Conservation (phyloP, 805 yeast genomes). For the Suhomyces prunicola region DNA sequence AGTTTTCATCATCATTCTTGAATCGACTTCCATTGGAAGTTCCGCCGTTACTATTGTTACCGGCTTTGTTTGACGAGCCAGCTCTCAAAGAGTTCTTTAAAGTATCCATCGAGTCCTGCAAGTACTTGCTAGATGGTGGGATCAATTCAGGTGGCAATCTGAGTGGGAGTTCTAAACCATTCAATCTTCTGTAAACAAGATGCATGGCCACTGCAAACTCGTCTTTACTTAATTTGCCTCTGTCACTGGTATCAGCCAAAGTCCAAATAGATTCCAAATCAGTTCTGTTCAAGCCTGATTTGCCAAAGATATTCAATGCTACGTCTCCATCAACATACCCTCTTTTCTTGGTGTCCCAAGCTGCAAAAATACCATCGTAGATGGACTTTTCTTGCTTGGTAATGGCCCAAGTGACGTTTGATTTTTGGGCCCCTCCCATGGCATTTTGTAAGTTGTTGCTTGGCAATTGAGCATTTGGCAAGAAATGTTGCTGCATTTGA, state of each 20-base stretch:
- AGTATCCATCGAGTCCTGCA: slow-evolving; percentile 67
- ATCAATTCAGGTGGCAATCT: slow-evolving; percentile 83
- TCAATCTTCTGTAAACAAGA: slow-evolving; percentile 82
- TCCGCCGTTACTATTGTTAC: slow-evolving; percentile 14
- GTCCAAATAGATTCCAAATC: slow-evolving; percentile 93
- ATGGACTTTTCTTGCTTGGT: slow-evolving; percentile 83
- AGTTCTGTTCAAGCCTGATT: slow-evolving; percentile 81
- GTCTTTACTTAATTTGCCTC: slow-evolving; percentile 81
- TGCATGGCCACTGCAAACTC: slow-evolving; percentile 98
- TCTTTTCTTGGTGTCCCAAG: slow-evolving; percentile 69
- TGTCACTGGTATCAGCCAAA: slow-evolving; percentile 75
- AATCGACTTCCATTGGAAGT: slow-evolving; percentile 36
- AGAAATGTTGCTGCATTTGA: slow-evolving; percentile 62
- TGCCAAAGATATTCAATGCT: slow-evolving; percentile 84
- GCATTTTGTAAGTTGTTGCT: slow-evolving; percentile 38
- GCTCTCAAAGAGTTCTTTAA: slow-evolving; percentile 63
- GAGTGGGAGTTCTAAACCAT: slow-evolving; percentile 82
- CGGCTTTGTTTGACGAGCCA: slow-evolving; percentile 15
- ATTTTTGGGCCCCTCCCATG: slow-evolving; percentile 41
- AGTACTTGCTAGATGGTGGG: slow-evolving; percentile 78
- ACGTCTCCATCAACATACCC: slow-evolving; percentile 78
- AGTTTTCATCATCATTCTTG: slow-evolving; percentile 71
- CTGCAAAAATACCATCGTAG: slow-evolving; percentile 82
- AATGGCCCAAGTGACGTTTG: slow-evolving; percentile 75
- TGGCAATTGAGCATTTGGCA: slow-evolving; percentile 48